Evolutionary conservation across 208 protist species (phyloP).

Genomic region (Trypanosoma grayi): DNA sequence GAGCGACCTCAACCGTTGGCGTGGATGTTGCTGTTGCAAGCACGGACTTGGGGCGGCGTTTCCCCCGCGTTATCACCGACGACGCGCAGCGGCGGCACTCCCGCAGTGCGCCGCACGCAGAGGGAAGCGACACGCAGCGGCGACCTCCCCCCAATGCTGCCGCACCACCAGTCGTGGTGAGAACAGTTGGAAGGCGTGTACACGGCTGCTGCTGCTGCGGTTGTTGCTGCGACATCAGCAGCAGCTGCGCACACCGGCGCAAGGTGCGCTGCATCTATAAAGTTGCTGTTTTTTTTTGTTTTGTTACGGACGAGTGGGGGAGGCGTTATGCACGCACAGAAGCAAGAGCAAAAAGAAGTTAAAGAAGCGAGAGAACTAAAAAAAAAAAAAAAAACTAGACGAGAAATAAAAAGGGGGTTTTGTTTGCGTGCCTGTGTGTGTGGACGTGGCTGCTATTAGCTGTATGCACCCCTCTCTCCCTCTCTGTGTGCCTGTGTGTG

Average conservation of each 20-base stretch:
- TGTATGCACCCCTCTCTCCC: no score
- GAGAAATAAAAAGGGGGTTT: conserved; percentile 12
- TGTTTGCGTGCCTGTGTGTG: no score
- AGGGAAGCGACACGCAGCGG: background rate
- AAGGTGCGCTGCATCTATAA: conserved; percentile 15
- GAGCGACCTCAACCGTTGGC: background rate
- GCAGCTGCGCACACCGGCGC: conserved; percentile 4
- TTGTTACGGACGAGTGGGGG: no score
- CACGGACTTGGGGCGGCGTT: background rate
- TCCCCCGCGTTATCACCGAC: conserved; percentile 8
- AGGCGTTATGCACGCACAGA: no score
- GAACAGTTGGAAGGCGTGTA: no score
- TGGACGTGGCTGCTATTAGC: no score
- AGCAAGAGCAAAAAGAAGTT: background rate
- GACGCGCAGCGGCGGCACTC: conserved; percentile 13
- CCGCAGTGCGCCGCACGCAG: background rate
- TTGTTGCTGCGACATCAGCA: background rate
- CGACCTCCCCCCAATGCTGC: background rate
- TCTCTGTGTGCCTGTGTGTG: no score
- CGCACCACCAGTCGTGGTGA: background rate
- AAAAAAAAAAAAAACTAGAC: conserved; percentile 1
- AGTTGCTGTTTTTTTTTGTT: no score
- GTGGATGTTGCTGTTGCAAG: background rate
- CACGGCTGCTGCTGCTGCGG: no score
- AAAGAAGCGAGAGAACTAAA: conserved; percentile 3